Percentiles rank a stretch among this genome's conserved stretches.
Conservation (phyloP, 2,329 filamentous ascomycete species). For the Capronia coronata region DNA sequence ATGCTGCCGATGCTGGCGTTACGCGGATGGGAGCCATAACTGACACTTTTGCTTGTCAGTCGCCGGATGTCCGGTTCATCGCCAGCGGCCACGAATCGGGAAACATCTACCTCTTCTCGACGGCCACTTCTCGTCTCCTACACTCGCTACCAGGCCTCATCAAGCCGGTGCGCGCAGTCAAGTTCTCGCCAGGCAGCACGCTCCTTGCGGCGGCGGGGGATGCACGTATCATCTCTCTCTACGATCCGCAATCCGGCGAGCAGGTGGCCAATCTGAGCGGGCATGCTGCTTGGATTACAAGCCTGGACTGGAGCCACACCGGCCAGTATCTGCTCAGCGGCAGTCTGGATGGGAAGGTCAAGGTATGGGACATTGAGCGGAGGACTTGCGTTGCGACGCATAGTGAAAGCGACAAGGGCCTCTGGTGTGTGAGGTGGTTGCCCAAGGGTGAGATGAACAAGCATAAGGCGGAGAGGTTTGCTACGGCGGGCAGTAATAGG, state of each 20-base stretch:
- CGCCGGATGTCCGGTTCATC: conserved; percentile 71
- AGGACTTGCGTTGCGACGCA: conserved; percentile 85
- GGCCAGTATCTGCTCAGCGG: conserved; percentile 87
- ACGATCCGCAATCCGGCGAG: conserved; percentile 86
- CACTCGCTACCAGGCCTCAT: conserved; percentile 80
- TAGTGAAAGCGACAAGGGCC: conserved; percentile 74
- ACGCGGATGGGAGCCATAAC: neutral
- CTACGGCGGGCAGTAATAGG: conserved; percentile 67
- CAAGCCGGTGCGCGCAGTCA: conserved; percentile 75
- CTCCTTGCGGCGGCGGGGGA: conserved; percentile 87
- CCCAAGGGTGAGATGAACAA: conserved; percentile 52
- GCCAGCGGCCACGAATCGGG: conserved; percentile 92
- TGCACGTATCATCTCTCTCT: conserved; percentile 78
- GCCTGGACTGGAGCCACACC: conserved; percentile 85
- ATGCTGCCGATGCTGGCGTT: neutral
- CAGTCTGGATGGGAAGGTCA: conserved; percentile 86
- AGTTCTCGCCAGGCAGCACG: conserved; percentile 80
- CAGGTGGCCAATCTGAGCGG: conserved; percentile 79
- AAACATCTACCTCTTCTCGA: conserved; percentile 89
- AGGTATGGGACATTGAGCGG: conserved; percentile 88
- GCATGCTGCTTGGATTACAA: conserved; percentile 81
- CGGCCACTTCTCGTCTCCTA: conserved; percentile 67
- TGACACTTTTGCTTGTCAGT: conserved; percentile 29
- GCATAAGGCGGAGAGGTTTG: conserved; percentile 60
- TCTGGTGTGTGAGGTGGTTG: conserved; percentile 82